Evolutionary conservation across 2,329 filamentous ascomycete genomes (phyloP).

Genomic region (Xylariaceae sp.): DNA sequence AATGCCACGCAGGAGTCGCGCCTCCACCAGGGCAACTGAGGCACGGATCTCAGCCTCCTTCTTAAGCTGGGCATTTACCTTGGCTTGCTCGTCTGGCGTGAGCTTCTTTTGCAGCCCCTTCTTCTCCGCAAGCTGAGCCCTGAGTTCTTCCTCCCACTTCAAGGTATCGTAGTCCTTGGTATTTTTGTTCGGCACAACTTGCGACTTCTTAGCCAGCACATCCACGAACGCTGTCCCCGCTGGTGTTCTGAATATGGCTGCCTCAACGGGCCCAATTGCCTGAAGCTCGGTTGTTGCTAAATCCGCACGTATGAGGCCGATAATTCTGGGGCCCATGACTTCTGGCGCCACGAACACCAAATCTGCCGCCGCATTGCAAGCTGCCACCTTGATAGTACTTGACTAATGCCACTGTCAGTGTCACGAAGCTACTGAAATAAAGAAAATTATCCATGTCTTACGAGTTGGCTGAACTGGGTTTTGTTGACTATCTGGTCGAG

Average conservation of each 20-base stretch:
- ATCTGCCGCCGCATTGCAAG: constrained; percentile 81
- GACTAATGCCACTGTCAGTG: constrained; percentile 29
- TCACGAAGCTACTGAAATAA: background rate
- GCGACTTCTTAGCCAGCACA: constrained; percentile 77
- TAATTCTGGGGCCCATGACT: constrained; percentile 67
- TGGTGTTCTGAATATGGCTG: constrained; percentile 85
- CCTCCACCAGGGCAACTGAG: constrained; percentile 63
- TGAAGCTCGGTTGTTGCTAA: constrained; percentile 65
- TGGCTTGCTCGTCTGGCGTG: constrained; percentile 79
- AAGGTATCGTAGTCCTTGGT: constrained; percentile 91
- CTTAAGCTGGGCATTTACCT: constrained; percentile 82
- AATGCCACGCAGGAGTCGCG: constrained; percentile 72
- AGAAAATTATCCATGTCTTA: constrained; percentile 23
- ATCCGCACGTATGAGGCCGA: constrained; percentile 68
- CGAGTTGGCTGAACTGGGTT: constrained; percentile 40
- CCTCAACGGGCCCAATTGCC: constrained; percentile 76
- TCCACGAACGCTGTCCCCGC: constrained; percentile 87
- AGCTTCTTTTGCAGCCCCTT: constrained; percentile 89
- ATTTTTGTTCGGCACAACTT: constrained; percentile 73
- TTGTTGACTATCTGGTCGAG: constrained; percentile 61
- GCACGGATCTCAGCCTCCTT: constrained; percentile 79
- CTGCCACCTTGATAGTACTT: constrained; percentile 56
- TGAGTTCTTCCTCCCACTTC: constrained; percentile 94
- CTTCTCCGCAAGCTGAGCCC: constrained; percentile 83
- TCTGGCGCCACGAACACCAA: constrained; percentile 91